Evolutionary conservation across 345 rosid species (phyloP).

Genomic region (Raphanus sativus): DNA sequence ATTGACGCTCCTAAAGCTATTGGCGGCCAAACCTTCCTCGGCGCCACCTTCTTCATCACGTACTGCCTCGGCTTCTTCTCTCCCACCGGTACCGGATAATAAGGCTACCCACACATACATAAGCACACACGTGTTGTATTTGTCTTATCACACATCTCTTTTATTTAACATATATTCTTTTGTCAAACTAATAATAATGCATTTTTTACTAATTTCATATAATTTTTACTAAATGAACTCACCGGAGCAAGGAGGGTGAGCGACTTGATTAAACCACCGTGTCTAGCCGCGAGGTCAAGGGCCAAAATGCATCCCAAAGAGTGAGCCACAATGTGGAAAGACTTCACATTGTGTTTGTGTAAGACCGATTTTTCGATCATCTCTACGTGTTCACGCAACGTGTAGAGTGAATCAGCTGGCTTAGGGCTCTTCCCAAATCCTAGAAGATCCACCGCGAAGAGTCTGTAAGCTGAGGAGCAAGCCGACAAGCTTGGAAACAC

Average conservation of each 20-base stretch:
- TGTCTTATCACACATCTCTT: background rate
- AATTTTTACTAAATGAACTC: slow-evolving; percentile 20
- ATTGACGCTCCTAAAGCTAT: slow-evolving; percentile 86
- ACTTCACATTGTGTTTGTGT: slow-evolving; percentile 59
- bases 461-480: slow-evolving; percentile 53
- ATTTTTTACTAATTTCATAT: no score
- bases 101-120: slow-evolving; percentile 57
- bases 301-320: slow-evolving; percentile 98
- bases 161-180: background rate
- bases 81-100: slow-evolving; percentile 71
- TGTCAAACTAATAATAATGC: background rate
- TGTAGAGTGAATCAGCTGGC: slow-evolving; percentile 91
- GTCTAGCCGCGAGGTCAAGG: slow-evolving; percentile 73
- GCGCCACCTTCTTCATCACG: slow-evolving; percentile 80
- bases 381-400: slow-evolving; percentile 79
- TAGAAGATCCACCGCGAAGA: slow-evolving; percentile 85
- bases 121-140: slow-evolving; percentile 8
- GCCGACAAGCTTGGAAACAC: slow-evolving; percentile 77
- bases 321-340: slow-evolving; percentile 96
- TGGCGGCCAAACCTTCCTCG: slow-evolving; percentile 83
- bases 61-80: slow-evolving; percentile 62
- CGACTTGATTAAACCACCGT: slow-evolving; percentile 69
- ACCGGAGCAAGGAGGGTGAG: slow-evolving; percentile 93
- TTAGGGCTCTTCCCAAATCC: slow-evolving; percentile 98
- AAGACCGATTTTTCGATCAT: slow-evolving; percentile 83